These are phyloP conservation scores for Phytopythium montanum DNA, from an alignment of 352 stramenopile genomes.

Conservation along the genomic window DNA sequence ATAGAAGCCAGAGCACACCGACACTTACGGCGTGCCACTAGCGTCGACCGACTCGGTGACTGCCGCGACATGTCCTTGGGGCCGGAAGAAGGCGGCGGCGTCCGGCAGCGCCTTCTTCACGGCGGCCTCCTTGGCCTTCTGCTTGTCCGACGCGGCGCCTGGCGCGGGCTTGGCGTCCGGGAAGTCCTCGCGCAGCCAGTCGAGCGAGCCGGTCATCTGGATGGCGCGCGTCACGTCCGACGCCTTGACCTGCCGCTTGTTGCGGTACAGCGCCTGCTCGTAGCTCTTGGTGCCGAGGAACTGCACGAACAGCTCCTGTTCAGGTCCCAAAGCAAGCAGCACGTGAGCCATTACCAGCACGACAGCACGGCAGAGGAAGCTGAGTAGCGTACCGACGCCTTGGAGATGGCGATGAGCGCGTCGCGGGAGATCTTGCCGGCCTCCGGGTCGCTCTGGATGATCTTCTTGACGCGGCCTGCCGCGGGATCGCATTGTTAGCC, in stretches of 20 bases:
- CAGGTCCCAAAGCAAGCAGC: not conserved
- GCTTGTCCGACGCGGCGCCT: conserved; percentile 12
- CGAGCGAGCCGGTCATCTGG: conserved; percentile 66
- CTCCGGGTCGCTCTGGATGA: conserved; percentile 92
- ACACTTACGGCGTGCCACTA: not conserved
- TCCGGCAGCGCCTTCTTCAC: conserved; percentile 19
- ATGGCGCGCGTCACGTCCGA: conserved; percentile 77
- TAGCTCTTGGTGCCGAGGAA: conserved; percentile 90
- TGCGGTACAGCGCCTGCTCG: conserved; percentile 78
- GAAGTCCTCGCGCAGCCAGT: conserved; percentile 88
- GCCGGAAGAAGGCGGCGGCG: conserved; percentile 53
- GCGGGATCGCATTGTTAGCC: conserved; percentile 2
- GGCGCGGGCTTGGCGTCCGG: conserved; percentile 41
- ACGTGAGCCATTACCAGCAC: not conserved
- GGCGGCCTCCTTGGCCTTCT: conserved; percentile 21
- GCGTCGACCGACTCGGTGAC: not conserved
- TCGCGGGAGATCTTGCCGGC: conserved; percentile 91
- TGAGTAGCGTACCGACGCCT: conserved; percentile 68
- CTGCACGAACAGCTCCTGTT: conserved; percentile 87
- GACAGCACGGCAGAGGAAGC: not conserved
- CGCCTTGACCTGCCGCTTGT: conserved; percentile 76
- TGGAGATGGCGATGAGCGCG: conserved; percentile 89
- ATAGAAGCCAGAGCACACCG: conserved; percentile 2
- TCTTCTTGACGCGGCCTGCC: conserved; percentile 88
- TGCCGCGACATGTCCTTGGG: not conserved